Evolutionary conservation across 1,139 yeast genomes (phyloP).

Genomic region (Geotrichum klebahnii): DNA sequence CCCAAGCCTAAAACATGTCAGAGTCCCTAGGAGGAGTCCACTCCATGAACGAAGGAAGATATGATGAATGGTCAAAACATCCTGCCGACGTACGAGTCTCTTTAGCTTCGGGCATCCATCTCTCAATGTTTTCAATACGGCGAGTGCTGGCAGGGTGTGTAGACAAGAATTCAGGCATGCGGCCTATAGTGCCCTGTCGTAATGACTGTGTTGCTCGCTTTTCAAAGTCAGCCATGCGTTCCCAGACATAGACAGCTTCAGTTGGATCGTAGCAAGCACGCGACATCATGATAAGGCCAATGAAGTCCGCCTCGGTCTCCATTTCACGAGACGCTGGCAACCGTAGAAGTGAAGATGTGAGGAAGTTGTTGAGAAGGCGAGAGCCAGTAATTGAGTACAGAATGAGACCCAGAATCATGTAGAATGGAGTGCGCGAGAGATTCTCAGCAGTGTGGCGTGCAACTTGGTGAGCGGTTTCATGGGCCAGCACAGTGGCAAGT

Average conservation of each 20-base stretch:
- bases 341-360: constrained; percentile 58
- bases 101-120: constrained; percentile 72
- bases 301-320: constrained; percentile 95
- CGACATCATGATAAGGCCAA: constrained; percentile 89
- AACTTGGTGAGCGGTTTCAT: constrained; percentile 88
- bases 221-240: constrained; percentile 69
- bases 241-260: constrained; percentile 75
- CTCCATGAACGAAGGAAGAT: constrained; percentile 12
- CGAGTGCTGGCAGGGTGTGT: constrained; percentile 86
- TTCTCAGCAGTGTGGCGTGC: constrained; percentile 90
- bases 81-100: constrained; percentile 27
- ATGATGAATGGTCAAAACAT: constrained; percentile 22
- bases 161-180: constrained; percentile 58
- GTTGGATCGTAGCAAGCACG: constrained; percentile 77
- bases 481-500: constrained; percentile 86
- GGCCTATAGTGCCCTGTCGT: constrained; percentile 24
- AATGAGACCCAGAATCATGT: constrained; percentile 49
- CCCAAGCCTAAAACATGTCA: not conserved
- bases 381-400: constrained; percentile 53
- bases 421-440: constrained; percentile 46
- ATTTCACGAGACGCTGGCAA: constrained; percentile 86
- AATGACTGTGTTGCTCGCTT: constrained; percentile 27
- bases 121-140: constrained; percentile 62
- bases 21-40: constrained; percentile 11
- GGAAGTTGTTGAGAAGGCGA: constrained; percentile 39